Conservation (phyloP, 2,329 filamentous ascomycete species). For the Alternaria sp. region DNA sequence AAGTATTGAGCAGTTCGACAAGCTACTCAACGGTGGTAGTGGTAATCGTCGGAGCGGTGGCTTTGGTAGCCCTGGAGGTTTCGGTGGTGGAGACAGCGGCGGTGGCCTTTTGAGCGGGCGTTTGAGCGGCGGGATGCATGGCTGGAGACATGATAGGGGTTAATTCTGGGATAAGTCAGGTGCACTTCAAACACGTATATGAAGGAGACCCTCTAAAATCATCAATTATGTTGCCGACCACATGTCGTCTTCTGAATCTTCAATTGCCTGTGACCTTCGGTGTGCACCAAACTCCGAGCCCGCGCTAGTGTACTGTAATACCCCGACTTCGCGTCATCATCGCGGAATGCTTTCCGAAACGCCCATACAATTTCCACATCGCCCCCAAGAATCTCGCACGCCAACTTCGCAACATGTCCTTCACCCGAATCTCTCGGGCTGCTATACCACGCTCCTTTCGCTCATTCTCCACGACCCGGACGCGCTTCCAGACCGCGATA, state of each 20-base stretch:
- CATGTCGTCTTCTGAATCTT: not conserved
- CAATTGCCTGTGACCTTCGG: not conserved
- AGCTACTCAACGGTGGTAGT: conserved; percentile 21
- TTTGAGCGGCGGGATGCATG: conserved; percentile 17
- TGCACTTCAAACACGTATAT: not conserved
- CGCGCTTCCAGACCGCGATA: conserved; percentile 21
- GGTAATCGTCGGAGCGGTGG: conserved; percentile 3
- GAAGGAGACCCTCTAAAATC: not conserved
- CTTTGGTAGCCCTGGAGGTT: conserved; percentile 13
- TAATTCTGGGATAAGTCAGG: not conserved
- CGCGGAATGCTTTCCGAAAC: conserved; percentile 8
- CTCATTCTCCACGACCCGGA: conserved; percentile 8
- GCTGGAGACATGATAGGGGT: conserved; percentile 27
- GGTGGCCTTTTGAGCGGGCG: conserved; percentile 11
- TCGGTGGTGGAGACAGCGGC: conserved; percentile 13
- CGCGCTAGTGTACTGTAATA: not conserved
- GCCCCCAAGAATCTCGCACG: not conserved
- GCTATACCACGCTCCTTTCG: not conserved
- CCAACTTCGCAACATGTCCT: conserved; percentile 1
- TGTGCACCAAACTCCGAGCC: not conserved
- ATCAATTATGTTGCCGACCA: not conserved
- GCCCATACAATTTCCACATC: not conserved
- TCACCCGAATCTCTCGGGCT: not conserved
- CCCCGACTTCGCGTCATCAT: conserved; percentile 4
- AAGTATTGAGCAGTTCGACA: conserved; percentile 67